Evolutionary conservation across 257 asterid genomes (phyloP).

Genomic region (Solanum clarkiae): DNA sequence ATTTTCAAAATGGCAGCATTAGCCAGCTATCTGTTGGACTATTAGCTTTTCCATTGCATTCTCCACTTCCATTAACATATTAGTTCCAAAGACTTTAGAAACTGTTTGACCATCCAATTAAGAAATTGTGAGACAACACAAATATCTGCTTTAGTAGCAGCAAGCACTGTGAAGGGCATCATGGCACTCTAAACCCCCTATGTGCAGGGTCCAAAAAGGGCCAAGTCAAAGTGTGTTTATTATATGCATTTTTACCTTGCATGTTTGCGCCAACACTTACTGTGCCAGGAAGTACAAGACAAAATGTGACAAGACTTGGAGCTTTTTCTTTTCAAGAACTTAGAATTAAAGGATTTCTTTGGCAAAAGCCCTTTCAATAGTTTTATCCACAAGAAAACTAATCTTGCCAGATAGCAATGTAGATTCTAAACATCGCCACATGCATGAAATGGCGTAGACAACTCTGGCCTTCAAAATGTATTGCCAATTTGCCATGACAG

Average conservation of each 20-base stretch:
- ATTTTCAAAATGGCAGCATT: neutral
- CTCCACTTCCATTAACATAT: neutral
- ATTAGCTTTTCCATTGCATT: neutral
- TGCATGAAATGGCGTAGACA: neutral
- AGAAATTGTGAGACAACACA: neutral
- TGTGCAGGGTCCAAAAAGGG: neutral
- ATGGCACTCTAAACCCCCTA: neutral
- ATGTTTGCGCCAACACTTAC: neutral
- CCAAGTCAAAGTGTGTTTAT: neutral
- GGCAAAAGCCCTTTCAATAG: neutral
- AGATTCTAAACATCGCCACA: neutral
- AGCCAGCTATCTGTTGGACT: neutral
- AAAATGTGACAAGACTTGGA: neutral
- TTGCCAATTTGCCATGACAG: neutral
- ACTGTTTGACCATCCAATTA: neutral
- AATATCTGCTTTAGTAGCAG: neutral
- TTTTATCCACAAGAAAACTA: neutral
- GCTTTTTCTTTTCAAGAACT: neutral
- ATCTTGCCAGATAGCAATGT: neutral
- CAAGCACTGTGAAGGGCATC: neutral
- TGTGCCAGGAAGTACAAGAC: neutral
- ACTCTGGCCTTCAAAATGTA: neutral
- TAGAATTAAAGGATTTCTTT: neutral
- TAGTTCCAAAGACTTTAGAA: neutral
- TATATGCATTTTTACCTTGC: neutral